Evolutionary conservation across 257 asterid genomes (phyloP), one percentile per base, ranked within the genome.

Genomic region (Solanum arcanum): DNA sequence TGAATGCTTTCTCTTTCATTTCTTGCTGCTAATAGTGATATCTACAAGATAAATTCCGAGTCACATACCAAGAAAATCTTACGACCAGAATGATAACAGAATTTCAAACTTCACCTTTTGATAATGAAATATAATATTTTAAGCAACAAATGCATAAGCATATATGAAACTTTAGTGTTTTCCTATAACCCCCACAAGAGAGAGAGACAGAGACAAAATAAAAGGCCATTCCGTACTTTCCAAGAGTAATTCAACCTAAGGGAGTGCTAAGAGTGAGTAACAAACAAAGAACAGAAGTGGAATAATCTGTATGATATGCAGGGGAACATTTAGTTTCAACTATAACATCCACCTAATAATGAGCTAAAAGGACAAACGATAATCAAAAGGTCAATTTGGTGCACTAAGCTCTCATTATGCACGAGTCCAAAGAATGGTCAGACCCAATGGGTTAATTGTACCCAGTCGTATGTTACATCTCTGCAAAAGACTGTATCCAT

Each of bases 1-100:
- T 97, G 99, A 85, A 95, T 92, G 90, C 94, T 95, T 91, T 97
- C 99, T 93, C 99, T 94, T 94, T 96, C 99, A 91, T 97, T 97
- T 90, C 99, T 93, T 72, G 99, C 99, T 73, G 98, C 98, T 90
- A 97, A 91, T 87, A 95, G 97, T 89, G 99, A 97, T 90, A 97
- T 93, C 99, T 97, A 92, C 93, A 88, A 93, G 85, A 84, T 56
- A 88, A 93, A 90, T 86, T 86, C 81, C 29, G 15, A 70, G 90
- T 91, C 88, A 92, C 89, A 74, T 46, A 83, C 87, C 62, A 88
- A 87, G 88, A 83, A 78, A 87, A 35, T 74, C 27, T 87, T 46
- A 64, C 41, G 35, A 69, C 83, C 62, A 7, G 59, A 75, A 70
- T 75, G 90, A 56, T 0, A 72, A 82, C 47, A 42, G 20, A 12